Evolutionary conservation across 2,329 filamentous ascomycete species (phyloP).

Genomic region (Hysterium pulicare): DNA sequence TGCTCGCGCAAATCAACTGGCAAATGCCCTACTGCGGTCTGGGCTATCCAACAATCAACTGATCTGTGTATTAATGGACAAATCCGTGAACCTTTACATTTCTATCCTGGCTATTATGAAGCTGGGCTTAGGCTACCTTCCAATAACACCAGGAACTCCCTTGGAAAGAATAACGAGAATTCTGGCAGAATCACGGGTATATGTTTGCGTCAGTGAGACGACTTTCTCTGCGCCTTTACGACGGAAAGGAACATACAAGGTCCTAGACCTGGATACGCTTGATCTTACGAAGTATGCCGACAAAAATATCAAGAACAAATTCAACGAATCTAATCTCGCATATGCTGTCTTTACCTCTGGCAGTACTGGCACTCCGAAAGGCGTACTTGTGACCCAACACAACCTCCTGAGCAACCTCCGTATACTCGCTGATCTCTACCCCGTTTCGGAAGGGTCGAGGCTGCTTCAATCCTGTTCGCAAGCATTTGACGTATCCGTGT

Average conservation of each 20-base stretch:
- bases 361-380: constrained; percentile 76
- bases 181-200: constrained; percentile 57
- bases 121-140: constrained; percentile 74
- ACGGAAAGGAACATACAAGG: constrained; percentile 3
- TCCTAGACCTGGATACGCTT: constrained; percentile 30
- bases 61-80: constrained; percentile 74
- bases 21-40: constrained; percentile 50
- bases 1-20: constrained; percentile 60
- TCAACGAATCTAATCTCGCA: constrained; percentile 54
- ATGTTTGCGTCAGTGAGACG: constrained; percentile 44
- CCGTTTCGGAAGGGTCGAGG: constrained; percentile 51
- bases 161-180: constrained; percentile 58
- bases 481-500: constrained; percentile 82
- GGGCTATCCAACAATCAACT: constrained; percentile 54
- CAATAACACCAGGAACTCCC: constrained; percentile 71
- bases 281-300: constrained; percentile 29
- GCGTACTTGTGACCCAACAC: constrained; percentile 70
- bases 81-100: constrained; percentile 69
- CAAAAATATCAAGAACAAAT: constrained; percentile 36
- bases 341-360: constrained; percentile 84
- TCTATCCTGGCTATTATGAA: constrained; percentile 73
- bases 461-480: constrained; percentile 81
- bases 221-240: constrained; percentile 9
- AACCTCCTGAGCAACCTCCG: constrained; percentile 77
- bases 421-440: constrained; percentile 64